Conservation (phyloP, 495 filamentous ascomycete species). For the Penicillium parvum region DNA sequence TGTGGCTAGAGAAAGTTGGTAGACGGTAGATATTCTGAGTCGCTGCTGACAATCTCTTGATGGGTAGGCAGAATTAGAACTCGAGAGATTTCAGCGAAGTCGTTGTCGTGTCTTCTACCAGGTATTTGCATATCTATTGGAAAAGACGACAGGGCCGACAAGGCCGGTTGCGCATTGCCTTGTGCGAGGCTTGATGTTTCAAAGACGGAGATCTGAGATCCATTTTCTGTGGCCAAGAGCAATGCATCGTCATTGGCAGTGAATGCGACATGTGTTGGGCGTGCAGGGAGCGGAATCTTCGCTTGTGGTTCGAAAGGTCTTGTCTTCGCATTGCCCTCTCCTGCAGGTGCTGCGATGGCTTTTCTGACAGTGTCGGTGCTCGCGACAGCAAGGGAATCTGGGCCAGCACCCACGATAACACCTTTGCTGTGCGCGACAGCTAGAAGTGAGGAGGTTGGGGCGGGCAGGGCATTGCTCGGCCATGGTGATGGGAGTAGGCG, state of each 20-base stretch:
- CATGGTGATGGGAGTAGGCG: slow-evolving; percentile 75
- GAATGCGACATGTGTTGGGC: slow-evolving; percentile 86
- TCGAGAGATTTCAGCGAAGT: slow-evolving; percentile 12
- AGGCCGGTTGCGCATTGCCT: not conserved
- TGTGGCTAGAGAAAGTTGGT: slow-evolving; percentile 11
- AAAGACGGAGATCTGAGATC: slow-evolving; percentile 80
- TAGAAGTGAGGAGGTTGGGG: slow-evolving; percentile 77
- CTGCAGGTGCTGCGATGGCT: slow-evolving; percentile 58
- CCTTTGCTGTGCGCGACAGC: slow-evolving; percentile 76
- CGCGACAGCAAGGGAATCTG: slow-evolving; percentile 70
- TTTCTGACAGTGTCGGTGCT: slow-evolving; percentile 74
- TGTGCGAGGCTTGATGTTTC: slow-evolving; percentile 59
- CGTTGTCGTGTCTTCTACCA: slow-evolving; percentile 16
- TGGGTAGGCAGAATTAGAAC: slow-evolving; percentile 14
- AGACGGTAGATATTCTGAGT: slow-evolving; percentile 14
- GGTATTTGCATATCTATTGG: slow-evolving; percentile 13
- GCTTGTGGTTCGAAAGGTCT: slow-evolving; percentile 71
- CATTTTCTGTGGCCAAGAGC: slow-evolving; percentile 75
- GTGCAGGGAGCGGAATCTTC: slow-evolving; percentile 63
- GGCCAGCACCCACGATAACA: slow-evolving; percentile 81
- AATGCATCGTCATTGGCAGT: slow-evolving; percentile 79
- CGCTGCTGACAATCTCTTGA: slow-evolving; percentile 7
- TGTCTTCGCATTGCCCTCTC: slow-evolving; percentile 54
- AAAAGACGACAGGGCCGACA: slow-evolving; percentile 2
- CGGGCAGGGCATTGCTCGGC: slow-evolving; percentile 67